Evolutionary conservation across 148 eudicot species (phyloP).

Genomic region (Persicaria maculosa): DNA sequence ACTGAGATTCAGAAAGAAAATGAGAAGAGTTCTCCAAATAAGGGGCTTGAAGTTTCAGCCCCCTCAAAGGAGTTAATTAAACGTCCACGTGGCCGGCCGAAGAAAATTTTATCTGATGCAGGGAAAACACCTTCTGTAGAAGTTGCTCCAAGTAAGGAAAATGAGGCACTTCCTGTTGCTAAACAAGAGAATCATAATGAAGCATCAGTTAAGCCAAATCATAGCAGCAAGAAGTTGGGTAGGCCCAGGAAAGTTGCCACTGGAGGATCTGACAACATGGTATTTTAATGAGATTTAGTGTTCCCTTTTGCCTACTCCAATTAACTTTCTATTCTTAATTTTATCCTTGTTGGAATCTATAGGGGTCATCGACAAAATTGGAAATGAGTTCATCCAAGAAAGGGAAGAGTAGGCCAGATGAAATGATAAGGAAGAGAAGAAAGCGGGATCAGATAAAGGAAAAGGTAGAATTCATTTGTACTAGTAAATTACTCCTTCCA

Average conservation of each 20-base stretch:
- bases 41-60: conserved; percentile 15
- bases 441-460: conserved; percentile 32
- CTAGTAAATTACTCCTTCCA: background rate
- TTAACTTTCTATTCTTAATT: conserved; percentile 1
- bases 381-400: conserved; percentile 19
- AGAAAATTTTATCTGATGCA: conserved; percentile 13
- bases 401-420: conserved; percentile 20
- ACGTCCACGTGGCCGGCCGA: conserved; percentile 12
- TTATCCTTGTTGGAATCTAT: conserved; percentile 4
- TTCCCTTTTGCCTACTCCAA: background rate
- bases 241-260: conserved; percentile 23
- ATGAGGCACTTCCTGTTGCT: conserved; percentile 13
- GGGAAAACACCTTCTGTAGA: conserved; percentile 14
- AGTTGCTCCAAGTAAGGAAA: conserved; percentile 16
- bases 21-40: conserved; percentile 28
- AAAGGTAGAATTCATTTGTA: conserved; percentile 22
- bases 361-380: conserved; percentile 23
- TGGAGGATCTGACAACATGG: conserved; percentile 35
- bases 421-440: conserved; percentile 24
- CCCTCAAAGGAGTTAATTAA: conserved; percentile 14
- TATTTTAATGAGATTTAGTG: conserved; percentile 11
- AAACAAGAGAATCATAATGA: conserved; percentile 15
- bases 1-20: conserved; percentile 12
- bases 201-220: background rate
- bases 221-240: conserved; percentile 22